Evolutionary conservation across 2,329 filamentous ascomycete species (phyloP).

Genomic region (Diaporthe amygdali): DNA sequence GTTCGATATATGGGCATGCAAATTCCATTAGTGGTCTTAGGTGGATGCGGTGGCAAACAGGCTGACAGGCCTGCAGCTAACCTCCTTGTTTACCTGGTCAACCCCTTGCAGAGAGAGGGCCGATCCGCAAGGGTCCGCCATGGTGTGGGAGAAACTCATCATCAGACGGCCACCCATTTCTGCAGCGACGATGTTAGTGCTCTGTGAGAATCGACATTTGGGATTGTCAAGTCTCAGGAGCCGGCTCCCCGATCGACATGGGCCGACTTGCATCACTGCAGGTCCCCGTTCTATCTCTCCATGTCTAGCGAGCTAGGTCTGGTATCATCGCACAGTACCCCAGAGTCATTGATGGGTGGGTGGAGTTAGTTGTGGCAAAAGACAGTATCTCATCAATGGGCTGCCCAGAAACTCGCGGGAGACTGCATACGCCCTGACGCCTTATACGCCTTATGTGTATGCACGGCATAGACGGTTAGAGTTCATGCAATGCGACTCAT

Average conservation of each 20-base stretch:
- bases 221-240: background rate
- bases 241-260: background rate
- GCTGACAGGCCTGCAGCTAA: background rate
- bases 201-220: background rate
- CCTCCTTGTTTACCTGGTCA: background rate
- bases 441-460: background rate
- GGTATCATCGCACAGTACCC: background rate
- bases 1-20: too few species aligned
- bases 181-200: background rate
- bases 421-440: background rate
- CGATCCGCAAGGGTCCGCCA: slow-evolving; percentile 6
- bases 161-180: background rate
- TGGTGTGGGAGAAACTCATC: background rate
- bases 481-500: background rate
- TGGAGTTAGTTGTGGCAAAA: background rate
- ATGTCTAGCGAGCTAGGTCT: background rate
- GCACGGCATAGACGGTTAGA: background rate
- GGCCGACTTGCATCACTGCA: background rate
- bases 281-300: background rate
- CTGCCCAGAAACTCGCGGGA: background rate
- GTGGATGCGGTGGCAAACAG: background rate
- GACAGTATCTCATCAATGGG: too few species aligned
- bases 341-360: background rate
- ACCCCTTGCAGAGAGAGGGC: slow-evolving; percentile 14
- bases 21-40: too few species aligned